Evolutionary conservation across 305 asterid species (phyloP).

Genomic region (Lippia alba): DNA sequence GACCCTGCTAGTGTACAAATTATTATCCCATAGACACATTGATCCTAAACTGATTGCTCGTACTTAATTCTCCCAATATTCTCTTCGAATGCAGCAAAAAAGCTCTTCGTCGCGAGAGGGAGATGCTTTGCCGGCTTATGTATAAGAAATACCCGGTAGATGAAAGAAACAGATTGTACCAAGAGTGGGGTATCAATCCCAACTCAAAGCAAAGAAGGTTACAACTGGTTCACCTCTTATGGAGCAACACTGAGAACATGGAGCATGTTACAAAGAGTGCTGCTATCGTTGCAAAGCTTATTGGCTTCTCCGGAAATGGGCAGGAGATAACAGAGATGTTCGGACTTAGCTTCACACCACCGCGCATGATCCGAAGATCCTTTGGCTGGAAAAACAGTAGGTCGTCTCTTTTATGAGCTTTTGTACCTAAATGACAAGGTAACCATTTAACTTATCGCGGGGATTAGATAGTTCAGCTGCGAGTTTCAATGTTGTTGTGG

Average conservation of each 20-base stretch:
- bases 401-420: conserved; percentile 59
- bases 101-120: conserved; percentile 78
- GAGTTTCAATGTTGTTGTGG: background rate
- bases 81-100: conserved; percentile 63
- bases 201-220: conserved; percentile 73
- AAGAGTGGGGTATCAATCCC: conserved; percentile 77
- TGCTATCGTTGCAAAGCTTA: conserved; percentile 77
- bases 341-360: conserved; percentile 95
- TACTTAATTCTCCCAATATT: conserved; percentile 21
- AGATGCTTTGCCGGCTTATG: conserved; percentile 71
- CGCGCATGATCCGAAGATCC: conserved; percentile 61
- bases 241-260: conserved; percentile 57
- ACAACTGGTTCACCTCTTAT: conserved; percentile 67
- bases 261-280: conserved; percentile 67
- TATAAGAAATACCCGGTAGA: conserved; percentile 60
- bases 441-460: conserved; percentile 15
- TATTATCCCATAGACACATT: too few relatives aligned
- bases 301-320: conserved; percentile 78
- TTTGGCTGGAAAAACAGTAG: conserved; percentile 84
- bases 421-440: background rate
- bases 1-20: too few relatives aligned
- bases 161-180: conserved; percentile 62
- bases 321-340: conserved; percentile 86
- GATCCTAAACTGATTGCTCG: conserved; percentile 6
- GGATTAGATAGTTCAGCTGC: background rate